Conservation (phyloP, 2,329 filamentous ascomycete genomes). For the Aspergillus melleus region DNA sequence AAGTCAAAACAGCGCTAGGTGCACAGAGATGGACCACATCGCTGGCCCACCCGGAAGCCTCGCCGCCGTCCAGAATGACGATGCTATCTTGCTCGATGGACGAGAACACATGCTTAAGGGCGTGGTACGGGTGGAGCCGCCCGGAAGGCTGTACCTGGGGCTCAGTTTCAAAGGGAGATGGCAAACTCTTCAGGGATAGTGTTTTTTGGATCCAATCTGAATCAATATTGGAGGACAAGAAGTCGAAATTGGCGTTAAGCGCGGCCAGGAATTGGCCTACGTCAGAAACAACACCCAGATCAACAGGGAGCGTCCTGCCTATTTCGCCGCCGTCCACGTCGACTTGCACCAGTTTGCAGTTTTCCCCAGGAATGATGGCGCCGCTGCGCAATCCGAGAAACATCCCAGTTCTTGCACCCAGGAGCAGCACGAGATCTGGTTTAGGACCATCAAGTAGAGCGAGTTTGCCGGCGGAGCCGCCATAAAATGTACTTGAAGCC, state of each 20-base stretch:
- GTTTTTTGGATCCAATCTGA: background rate
- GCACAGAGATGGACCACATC: constrained; percentile 43
- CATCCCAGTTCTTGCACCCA: constrained; percentile 46
- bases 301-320: constrained; percentile 41
- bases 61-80: constrained; percentile 35
- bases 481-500: constrained; percentile 33
- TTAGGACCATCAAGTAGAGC: constrained; percentile 29
- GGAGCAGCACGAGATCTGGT: constrained; percentile 45
- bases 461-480: constrained; percentile 36
- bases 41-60: constrained; percentile 33
- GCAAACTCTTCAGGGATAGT: constrained; percentile 16
- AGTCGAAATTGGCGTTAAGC: constrained; percentile 21
- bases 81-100: constrained; percentile 37
- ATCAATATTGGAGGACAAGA: constrained; percentile 2
- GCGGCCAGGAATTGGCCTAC: constrained; percentile 34
- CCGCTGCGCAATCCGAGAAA: constrained; percentile 40
- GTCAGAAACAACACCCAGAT: constrained; percentile 46
- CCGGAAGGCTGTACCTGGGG: constrained; percentile 26
- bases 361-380: constrained; percentile 38
- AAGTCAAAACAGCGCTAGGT: constrained; percentile 36
- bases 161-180: constrained; percentile 22
- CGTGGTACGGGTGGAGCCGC: constrained; percentile 46
- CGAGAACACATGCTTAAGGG: constrained; percentile 39
- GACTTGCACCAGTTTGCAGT: constrained; percentile 43
- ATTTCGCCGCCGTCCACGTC: constrained; percentile 47